Evolutionary conservation across 2,329 filamentous ascomycete species (phyloP).

Genomic region (Nigrospora oryzae): DNA sequence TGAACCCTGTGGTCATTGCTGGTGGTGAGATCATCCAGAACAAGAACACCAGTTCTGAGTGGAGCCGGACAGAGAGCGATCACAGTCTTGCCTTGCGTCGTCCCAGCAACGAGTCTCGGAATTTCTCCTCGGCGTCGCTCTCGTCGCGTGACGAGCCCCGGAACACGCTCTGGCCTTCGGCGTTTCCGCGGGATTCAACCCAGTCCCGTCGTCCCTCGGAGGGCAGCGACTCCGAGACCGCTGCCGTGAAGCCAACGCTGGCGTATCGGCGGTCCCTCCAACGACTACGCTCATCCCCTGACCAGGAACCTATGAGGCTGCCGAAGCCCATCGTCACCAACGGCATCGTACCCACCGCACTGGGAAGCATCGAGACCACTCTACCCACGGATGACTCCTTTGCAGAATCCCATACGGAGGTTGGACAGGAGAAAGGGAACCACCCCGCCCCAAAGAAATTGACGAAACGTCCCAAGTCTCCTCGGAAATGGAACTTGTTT

Average conservation of each 20-base stretch:
- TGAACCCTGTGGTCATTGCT: constrained; percentile 59
- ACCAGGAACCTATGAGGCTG: constrained; percentile 33
- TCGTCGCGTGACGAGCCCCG: constrained; percentile 30
- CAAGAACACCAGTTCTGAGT: constrained; percentile 41
- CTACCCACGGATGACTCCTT: constrained; percentile 50
- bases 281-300: constrained; percentile 34
- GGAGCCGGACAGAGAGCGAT: constrained; percentile 40
- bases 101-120: constrained; percentile 34
- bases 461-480: constrained; percentile 44
- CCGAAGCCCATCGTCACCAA: constrained; percentile 45
- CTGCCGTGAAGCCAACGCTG: constrained; percentile 39
- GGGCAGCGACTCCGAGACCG: constrained; percentile 45
- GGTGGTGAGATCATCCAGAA: constrained; percentile 56
- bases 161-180: constrained; percentile 45
- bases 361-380: constrained; percentile 49
- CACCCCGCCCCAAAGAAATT: constrained; percentile 40
- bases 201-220: constrained; percentile 40
- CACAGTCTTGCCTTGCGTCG: constrained; percentile 33
- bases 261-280: constrained; percentile 48
- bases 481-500: constrained; percentile 57
- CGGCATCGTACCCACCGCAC: constrained; percentile 34
- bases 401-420: constrained; percentile 28
- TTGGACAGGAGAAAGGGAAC: constrained; percentile 19
- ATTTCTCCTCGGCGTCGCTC: constrained; percentile 29
- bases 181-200: constrained; percentile 31